phyloP scores from a whole-genome alignment of 441 rosid species.

The Gossypium davidsonii region DNA sequence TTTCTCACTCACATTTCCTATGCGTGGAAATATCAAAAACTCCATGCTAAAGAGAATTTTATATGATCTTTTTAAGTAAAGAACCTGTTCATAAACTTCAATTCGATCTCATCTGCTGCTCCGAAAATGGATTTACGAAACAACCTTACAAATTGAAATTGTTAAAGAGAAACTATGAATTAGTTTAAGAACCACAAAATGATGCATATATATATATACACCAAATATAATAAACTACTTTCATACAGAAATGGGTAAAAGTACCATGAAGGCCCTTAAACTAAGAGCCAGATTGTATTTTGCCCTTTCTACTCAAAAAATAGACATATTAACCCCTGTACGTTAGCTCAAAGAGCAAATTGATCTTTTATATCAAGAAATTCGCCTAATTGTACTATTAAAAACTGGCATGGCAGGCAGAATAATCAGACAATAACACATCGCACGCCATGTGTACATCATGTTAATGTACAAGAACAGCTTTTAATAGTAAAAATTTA shows the following conservation, averaged over 20 bases:
- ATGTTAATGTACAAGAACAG: no score
- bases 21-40: neutral
- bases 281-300: no score
- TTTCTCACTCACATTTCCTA: constrained; percentile 13
- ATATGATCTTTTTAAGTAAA: neutral
- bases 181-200: neutral
- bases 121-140: constrained; percentile 93
- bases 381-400: no score
- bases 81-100: constrained; percentile 91
- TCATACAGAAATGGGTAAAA: neutral
- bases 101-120: constrained; percentile 87
- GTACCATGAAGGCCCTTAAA: no score
- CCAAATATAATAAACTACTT: constrained; percentile 1
- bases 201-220: neutral
- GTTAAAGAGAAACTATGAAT: neutral
- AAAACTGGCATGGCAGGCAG: no score
- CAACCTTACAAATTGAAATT: constrained; percentile 38
- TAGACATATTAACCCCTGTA: no score
- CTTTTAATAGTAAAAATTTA: no score
- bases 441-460: no score
- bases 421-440: no score
- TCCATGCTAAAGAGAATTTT: neutral
- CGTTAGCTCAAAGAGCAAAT: no score
- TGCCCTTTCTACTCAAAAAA: no score
- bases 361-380: no score